These are phyloP conservation scores for Wolfiporia cocos DNA, from an alignment of 1,284 basidiomycete genomes.

Conservation along the genomic window DNA sequence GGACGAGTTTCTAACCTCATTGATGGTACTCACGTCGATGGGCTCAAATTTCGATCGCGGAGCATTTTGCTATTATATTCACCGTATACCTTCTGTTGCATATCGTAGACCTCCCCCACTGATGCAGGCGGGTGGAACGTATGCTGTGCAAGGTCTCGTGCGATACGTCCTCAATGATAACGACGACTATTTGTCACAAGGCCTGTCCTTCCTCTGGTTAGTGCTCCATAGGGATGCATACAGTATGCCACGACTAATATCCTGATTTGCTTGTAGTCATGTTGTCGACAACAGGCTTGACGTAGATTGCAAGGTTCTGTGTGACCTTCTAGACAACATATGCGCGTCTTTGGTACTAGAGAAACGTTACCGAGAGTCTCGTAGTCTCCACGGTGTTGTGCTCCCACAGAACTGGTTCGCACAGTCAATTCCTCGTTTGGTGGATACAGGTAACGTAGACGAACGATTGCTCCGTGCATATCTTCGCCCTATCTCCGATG, in stretches of 20 bases:
- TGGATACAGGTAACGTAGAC: too few species aligned
- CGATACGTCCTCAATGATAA: too few species aligned
- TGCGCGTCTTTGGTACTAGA: constrained; percentile 32
- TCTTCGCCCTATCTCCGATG: too few species aligned
- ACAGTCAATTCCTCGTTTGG: too few species aligned
- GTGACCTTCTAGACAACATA: constrained; percentile 40
- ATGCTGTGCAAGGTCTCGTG: too few species aligned
- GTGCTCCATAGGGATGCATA: neutral
- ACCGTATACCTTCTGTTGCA: constrained; percentile 12
- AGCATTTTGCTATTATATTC: constrained; percentile 12
- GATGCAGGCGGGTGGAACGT: too few species aligned
- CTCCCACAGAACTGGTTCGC: constrained; percentile 44
- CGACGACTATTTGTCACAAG: too few species aligned
- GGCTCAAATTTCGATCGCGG: constrained; percentile 16
- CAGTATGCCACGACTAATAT: neutral
- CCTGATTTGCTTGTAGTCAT: constrained; percentile 33
- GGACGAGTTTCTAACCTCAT: constrained; percentile 10
- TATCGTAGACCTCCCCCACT: constrained; percentile 1
- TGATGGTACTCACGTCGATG: constrained; percentile 21
- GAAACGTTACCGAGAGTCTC: constrained; percentile 17
- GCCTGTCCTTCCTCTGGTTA: constrained; percentile 22
- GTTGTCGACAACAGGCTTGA: constrained; percentile 27
- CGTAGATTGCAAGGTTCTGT: constrained; percentile 37
- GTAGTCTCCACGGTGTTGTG: constrained; percentile 34
- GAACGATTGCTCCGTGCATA: too few species aligned